Evolutionary conservation across 345 rosid genomes (phyloP).

Genomic region (Linum trigynum): DNA sequence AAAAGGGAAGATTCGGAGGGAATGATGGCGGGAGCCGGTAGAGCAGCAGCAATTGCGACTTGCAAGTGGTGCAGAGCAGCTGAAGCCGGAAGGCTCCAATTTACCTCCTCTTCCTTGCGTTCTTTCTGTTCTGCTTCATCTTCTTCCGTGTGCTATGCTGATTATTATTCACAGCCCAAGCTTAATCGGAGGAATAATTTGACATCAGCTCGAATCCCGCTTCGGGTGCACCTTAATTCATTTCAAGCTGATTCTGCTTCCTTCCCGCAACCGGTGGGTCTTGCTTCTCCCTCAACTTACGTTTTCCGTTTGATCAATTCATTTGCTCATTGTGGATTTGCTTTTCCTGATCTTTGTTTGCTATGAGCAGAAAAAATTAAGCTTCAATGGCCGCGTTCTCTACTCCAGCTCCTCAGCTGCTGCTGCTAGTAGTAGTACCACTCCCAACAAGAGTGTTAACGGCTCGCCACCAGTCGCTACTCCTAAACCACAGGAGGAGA

Average conservation of each 20-base stretch:
- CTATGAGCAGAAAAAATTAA: slow-evolving; percentile 24
- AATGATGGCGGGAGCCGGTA: neutral
- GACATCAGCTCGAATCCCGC: neutral
- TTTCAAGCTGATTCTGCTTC: neutral
- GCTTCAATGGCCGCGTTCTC: slow-evolving; percentile 24
- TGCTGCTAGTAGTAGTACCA: neutral
- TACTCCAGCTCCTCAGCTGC: slow-evolving; percentile 44
- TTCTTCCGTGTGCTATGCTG: neutral
- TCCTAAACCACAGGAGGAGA: slow-evolving; percentile 9
- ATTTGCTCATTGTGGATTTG: neutral
- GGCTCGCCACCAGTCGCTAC: neutral
- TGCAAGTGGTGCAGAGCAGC: neutral
- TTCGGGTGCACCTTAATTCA: neutral
- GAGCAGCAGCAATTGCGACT: neutral
- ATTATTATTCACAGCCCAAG: neutral
- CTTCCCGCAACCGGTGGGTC: neutral
- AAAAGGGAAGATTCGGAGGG: neutral
- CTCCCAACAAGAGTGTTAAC: slow-evolving; percentile 6
- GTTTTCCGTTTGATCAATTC: neutral
- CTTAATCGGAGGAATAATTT: neutral
- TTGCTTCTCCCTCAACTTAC: neutral
- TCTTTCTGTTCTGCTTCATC: neutral
- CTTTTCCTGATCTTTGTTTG: neutral
- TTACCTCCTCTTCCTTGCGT: neutral
- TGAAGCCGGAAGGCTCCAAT: neutral